Evolutionary conservation across 2,329 filamentous ascomycete species (phyloP), one percentile per base, ranked within the genome.

Genomic region (Pseudogymnoascus sp.): DNA sequence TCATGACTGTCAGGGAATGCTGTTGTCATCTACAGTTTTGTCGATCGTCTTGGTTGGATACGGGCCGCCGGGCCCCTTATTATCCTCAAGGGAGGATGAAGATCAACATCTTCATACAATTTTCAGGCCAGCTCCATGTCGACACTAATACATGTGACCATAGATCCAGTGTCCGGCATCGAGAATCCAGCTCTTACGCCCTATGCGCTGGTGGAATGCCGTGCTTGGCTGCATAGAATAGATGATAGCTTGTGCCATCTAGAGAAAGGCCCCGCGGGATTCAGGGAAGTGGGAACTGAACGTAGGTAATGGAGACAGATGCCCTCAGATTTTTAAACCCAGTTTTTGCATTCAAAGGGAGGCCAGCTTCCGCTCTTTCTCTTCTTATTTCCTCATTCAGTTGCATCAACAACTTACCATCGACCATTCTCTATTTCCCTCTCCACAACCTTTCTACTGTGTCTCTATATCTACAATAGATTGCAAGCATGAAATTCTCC

Each of bases 211-310:
- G 29, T 19, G 26, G 49, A 31, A 55, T 33, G n/a, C 29, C n/a
- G 49, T 10, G n/a, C 49, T 55, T 55, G 49, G 49, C 49, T 55
- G 49, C 49, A 55, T 55, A 55, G 49, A 55, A 55, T 55, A 55
- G 26, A 33, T 55, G 49, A 55, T 55, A 55, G 49, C 49, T n/a
- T 33, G 49, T 55, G 49, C 49, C 49, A 55, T 55, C 49, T 55
- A 55, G 49, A 55, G 29, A 55, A 55, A 26, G 19, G 10, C 2
- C 23, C 29, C 49, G n/a, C 26, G 49, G 49, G 49, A 55, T 19
- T 55, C 10, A 29, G 29, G n/a, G 19, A 55, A 33, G n/a, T 55
- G 49, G 41, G 49, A 55, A 55, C 29, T 33, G 4, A 33, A 33
- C 10, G 49, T 55, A 55, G n/a, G 29, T 55, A 5, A 4, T 55